Conservation (phyloP, 2,329 filamentous ascomycete genomes). For the Lachnellula arida region DNA sequence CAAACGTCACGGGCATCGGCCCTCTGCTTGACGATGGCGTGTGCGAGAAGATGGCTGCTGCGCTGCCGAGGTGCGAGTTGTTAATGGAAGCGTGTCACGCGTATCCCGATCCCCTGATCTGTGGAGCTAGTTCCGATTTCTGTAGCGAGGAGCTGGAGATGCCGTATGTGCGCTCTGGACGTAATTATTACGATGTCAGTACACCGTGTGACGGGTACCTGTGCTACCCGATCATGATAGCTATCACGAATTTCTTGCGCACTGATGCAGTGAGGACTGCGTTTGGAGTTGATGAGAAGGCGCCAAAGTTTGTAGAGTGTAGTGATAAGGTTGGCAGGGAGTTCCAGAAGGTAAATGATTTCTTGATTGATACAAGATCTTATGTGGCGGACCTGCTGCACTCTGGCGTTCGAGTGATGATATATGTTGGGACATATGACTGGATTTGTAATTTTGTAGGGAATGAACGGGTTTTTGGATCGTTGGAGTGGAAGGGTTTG, state of each 20-base stretch:
- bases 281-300: constrained; percentile 13
- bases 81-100: constrained; percentile 12
- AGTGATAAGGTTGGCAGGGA: constrained; percentile 18
- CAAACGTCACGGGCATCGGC: constrained; percentile 19
- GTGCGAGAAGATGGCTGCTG: constrained; percentile 11
- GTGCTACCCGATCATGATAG: constrained; percentile 23
- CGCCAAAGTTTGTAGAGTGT: constrained; percentile 16
- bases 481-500: constrained; percentile 18
- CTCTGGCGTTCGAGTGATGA: constrained; percentile 18
- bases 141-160: constrained; percentile 15
- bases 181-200: constrained; percentile 20
- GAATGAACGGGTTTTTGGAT: constrained; percentile 19
- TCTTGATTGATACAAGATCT: constrained; percentile 17
- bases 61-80: constrained; percentile 18
- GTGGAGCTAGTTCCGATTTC: constrained; percentile 5
- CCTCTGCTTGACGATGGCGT: constrained; percentile 15
- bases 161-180: constrained; percentile 17
- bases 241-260: constrained; percentile 18
- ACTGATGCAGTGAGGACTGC: constrained; percentile 16
- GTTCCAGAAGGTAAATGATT: constrained; percentile 18
- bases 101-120: constrained; percentile 17
- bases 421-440: constrained; percentile 24
- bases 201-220: constrained; percentile 20
- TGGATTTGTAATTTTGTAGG: constrained; percentile 25
- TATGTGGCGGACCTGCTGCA: constrained; percentile 16